phyloP scores from a whole-genome alignment of 208 protist species.

The Leishmania arabica region DNA sequence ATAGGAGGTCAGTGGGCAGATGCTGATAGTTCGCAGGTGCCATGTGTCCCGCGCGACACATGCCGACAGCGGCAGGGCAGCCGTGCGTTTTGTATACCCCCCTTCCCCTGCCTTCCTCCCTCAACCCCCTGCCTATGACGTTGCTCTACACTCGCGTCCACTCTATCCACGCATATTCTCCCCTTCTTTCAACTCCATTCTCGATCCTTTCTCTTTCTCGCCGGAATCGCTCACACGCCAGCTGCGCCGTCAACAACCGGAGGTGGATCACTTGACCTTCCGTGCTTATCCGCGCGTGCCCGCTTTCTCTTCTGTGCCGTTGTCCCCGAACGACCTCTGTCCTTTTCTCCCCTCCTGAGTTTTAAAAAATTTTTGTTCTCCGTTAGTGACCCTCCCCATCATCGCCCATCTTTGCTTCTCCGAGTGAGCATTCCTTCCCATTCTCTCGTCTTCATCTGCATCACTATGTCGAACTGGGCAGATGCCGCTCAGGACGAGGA shows the following conservation, averaged over 20 bases:
- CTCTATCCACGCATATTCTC: background rate
- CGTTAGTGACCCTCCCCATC: background rate
- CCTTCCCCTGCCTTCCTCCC: background rate
- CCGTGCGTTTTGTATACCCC: background rate
- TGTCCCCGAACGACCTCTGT: constrained; percentile 6
- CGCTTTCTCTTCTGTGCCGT: background rate
- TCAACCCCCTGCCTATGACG: background rate
- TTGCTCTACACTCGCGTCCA: background rate
- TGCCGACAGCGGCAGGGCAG: background rate
- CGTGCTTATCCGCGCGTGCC: background rate
- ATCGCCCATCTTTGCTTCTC: background rate
- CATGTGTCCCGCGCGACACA: background rate
- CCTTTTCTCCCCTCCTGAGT: background rate
- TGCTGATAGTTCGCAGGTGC: background rate
- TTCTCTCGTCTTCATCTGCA: background rate
- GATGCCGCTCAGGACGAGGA: constrained; percentile 64
- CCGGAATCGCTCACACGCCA: background rate
- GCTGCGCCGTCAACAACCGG: constrained; percentile 1
- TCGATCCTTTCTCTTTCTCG: background rate
- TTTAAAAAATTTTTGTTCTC: background rate
- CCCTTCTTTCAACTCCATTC: background rate
- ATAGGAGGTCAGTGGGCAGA: background rate
- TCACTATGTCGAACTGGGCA: constrained; percentile 51
- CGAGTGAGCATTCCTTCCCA: background rate
- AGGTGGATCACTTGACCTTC: background rate